Evolutionary conservation across 2,329 filamentous ascomycete species (phyloP), one percentile per base, ranked within the genome.

Genomic region (Fusarium camptoceras): DNA sequence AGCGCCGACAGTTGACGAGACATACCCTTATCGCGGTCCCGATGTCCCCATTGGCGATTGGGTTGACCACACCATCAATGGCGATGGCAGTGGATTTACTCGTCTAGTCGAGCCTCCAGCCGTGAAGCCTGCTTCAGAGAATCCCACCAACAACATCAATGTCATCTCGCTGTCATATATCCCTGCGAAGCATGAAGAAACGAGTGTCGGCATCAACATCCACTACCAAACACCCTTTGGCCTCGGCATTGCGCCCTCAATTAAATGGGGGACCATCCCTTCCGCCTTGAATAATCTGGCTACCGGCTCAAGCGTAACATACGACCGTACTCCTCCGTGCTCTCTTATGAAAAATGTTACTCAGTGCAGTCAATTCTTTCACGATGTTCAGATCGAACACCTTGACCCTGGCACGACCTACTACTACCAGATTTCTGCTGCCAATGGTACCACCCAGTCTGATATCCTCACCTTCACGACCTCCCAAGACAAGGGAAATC

Each of bases 351-450:
- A 27, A 5, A 34, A 30, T 16, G 16, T 49, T 4, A 60, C 42
- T 0, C 42, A 60, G 14, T 60, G 57, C 34, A 60, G 53, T 2
- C 42, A 60, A 4, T 60, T 60, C 31, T 60, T 60, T 2, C 53
- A 60, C 27, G 22, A 58, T 6, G 27, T 58, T 2, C 53, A 58
- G 3, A 60, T 60, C 1, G 57, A 58, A 9, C 0, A 27, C 0
- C 42, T 60, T 8, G 24, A 24, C 0, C 53, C 57, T 0, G 42
- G 53, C 0, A 60, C 53, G 8, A 58, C 14, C 1, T 60, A 60
- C 4, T 60, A 42, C 7, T 60, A 60, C 4, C 53, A 48, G 4
- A 60, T 60, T 6, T 22, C 31, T 0, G 42, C 57, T 3, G 12
- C n/a, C 1, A 60, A 60, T 0, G 34, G 42, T 2, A 60, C 57